Base-by-base conservation (phyloP, 768 basidiomycete genomes). In the Rhodosporidiobolus sp. region DNA sequence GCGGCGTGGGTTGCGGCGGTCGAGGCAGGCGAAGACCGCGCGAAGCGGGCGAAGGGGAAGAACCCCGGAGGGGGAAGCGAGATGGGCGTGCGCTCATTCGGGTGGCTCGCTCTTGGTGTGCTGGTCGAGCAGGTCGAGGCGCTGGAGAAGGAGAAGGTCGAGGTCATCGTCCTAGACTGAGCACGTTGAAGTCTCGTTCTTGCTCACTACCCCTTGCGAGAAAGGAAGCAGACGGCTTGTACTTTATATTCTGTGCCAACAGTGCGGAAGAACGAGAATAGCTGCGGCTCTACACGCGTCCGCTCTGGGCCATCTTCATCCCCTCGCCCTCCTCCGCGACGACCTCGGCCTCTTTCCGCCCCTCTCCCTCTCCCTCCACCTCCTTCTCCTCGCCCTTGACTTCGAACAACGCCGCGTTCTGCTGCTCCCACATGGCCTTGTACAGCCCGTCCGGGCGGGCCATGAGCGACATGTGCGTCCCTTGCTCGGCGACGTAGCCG, bases 401-500 rank as follows among this genome's bases (percentile, higher is more conserved):
- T 19, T 69, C 61, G 34, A 55, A 63, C 45, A 73, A 10, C 43
- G 48, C 53, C 28, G 63, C 61, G 66, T 73, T 73, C 66, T 76
- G 75, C 69, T 73, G 72, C 28, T 76, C 62, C 75, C 75, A 76
- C 75, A 76, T 76, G 16, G 28, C 24, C 17, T 38, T 16, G 76
- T 83, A 84, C 1, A 82, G 78, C 1, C 83, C 82, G 19, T 77
- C 90, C 22, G 86, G 86, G 22, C 81, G 81, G 32, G 84, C 86
- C 80, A 98, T 82, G 26, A 98, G 83, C 79, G 92, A 88, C 49
- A 92, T 90, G 79, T 98, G 96, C 0, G 91, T 93, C 19, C 96
- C 96, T 80, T 95, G 87, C 81, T 99, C 96, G 11, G 89, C 88
- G 5, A 98, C 91, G 62, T 86, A 81, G 0, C 96, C 96, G n/a